Conservation (phyloP, 345 rosid species). For the Salix suchowensis region DNA sequence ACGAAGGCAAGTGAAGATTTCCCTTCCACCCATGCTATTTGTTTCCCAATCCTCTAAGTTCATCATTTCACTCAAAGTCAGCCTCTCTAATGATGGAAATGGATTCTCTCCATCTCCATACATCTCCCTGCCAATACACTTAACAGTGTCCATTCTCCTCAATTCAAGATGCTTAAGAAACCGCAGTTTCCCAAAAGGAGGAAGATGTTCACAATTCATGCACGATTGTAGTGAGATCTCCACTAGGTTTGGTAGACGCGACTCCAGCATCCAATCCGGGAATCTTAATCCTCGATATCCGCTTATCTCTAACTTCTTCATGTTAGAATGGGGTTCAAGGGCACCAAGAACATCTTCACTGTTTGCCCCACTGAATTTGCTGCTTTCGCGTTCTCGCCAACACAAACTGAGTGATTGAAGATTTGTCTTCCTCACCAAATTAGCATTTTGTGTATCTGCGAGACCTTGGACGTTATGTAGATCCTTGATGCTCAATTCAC, state of each 20-base stretch:
- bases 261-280: slow-evolving; percentile 1
- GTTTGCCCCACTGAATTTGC: not conserved
- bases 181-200: not conserved
- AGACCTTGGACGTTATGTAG: not conserved
- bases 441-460: slow-evolving; percentile 13
- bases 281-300: not conserved
- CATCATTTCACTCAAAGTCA: not conserved
- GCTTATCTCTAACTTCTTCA: not conserved
- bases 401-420: not conserved
- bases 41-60: not conserved
- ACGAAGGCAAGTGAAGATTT: not conserved
- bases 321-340: not conserved
- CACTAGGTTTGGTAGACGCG: slow-evolving; percentile 1
- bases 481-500: slow-evolving; percentile 2
- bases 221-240: not conserved
- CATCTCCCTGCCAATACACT: too few relatives aligned
- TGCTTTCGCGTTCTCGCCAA: slow-evolving; percentile 1
- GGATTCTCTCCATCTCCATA: too few relatives aligned
- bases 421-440: slow-evolving; percentile 10
- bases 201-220: slow-evolving; percentile 1
- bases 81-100: not conserved
- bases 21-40: not conserved
- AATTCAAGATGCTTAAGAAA: too few relatives aligned
- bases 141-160: too few relatives aligned
- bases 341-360: not conserved